phyloP scores from a whole-genome alignment of 129 eudicot genomes.

The Centella asiatica region DNA sequence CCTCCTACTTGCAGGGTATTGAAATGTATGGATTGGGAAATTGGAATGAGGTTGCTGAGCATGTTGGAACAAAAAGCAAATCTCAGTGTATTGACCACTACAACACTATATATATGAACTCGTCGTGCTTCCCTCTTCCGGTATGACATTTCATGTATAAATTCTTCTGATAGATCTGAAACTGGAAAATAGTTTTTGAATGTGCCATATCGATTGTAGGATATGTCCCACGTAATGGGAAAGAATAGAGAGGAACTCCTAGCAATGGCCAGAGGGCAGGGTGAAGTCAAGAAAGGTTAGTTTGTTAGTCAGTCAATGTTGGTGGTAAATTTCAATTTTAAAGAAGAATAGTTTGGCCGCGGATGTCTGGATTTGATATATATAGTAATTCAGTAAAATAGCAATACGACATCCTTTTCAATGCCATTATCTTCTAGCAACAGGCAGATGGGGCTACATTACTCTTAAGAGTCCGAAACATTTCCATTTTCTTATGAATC shows the following conservation, averaged over 20 bases:
- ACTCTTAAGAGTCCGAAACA: neutral
- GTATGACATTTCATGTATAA: constrained; percentile 27
- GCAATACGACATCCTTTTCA: neutral
- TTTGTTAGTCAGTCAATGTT: neutral
- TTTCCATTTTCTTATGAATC: neutral
- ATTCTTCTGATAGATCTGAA: neutral
- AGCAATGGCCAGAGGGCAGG: constrained; percentile 85
- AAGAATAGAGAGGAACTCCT: constrained; percentile 93
- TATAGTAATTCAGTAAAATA: neutral
- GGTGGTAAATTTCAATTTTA: neutral
- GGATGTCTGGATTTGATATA: neutral
- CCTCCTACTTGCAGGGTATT: constrained; percentile 50
- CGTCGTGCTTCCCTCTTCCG: constrained; percentile 94
- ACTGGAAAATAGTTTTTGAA: constrained; percentile 1
- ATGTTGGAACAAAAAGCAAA: constrained; percentile 96
- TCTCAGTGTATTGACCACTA: constrained; percentile 74
- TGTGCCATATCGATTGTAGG: constrained; percentile 39
- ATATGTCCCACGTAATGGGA: constrained; percentile 97
- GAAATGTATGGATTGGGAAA: constrained; percentile 98
- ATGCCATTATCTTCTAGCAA: neutral
- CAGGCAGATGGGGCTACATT: neutral
- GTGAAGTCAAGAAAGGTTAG: constrained; percentile 65
- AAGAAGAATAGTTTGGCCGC: neutral
- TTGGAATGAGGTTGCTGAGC: constrained; percentile 98
- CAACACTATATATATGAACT: constrained; percentile 67